These are phyloP conservation scores for Phytophthora kernoviae DNA, from an alignment of 352 stramenopile genomes.

Conservation along the genomic window DNA sequence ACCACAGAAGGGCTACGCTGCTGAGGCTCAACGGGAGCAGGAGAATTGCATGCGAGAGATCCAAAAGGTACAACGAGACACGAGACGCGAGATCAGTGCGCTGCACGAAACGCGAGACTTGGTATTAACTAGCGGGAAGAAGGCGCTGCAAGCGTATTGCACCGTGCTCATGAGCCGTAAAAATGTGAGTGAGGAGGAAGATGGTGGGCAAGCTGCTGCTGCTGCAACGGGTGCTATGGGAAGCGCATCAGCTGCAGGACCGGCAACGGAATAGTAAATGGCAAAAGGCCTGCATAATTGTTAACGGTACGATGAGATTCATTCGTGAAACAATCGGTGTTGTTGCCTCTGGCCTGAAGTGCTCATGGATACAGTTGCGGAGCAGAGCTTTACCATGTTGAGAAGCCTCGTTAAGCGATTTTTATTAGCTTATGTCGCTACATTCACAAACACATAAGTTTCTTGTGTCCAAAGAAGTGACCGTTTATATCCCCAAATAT, in stretches of 20 bases:
- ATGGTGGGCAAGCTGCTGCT: slow-evolving; percentile 2
- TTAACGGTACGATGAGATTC: too few species aligned
- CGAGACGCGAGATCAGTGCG: slow-evolving; percentile 57
- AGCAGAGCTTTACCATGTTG: too few species aligned
- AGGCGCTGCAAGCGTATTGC: slow-evolving; percentile 72
- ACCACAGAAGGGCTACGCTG: slow-evolving; percentile 45
- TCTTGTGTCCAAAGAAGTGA: too few species aligned
- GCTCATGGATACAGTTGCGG: too few species aligned
- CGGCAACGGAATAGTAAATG: background rate
- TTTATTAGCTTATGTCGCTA: too few species aligned
- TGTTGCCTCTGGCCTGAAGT: too few species aligned
- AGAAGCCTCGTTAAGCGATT: too few species aligned
- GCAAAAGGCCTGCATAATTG: too few species aligned
- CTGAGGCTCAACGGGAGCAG: slow-evolving; percentile 53
- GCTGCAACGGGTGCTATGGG: background rate
- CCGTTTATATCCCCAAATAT: too few species aligned
- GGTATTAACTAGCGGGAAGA: slow-evolving; percentile 75
- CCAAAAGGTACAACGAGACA: slow-evolving; percentile 61
- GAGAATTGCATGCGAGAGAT: slow-evolving; percentile 64
- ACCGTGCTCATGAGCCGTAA: slow-evolving; percentile 68
- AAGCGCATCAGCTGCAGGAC: background rate
- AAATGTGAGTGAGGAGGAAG: slow-evolving; percentile 34
- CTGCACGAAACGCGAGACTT: slow-evolving; percentile 73
- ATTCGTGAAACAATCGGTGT: too few species aligned
- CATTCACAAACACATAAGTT: too few species aligned